Percentiles rank a stretch among this genome's conserved stretches.
phyloP scores from a whole-genome alignment of 139 green algal genomes.

The Volvox africanus region DNA sequence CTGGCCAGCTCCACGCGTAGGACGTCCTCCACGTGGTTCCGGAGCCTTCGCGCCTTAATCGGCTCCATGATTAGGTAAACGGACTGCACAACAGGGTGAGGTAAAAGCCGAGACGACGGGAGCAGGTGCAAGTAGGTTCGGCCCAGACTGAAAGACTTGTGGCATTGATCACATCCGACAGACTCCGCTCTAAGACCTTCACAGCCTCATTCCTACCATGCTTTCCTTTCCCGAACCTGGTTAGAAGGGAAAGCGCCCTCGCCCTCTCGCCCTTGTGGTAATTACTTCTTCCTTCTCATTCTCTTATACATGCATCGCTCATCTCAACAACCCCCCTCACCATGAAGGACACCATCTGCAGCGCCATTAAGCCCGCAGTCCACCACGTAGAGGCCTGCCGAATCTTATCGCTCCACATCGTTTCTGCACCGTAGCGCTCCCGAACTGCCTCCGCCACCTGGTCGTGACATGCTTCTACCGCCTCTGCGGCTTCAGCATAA shows the following conservation, averaged over 20 bases:
- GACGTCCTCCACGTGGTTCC: conserved; percentile 28
- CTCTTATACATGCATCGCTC: no score
- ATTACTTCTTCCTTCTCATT: neutral
- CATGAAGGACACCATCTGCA: conserved; percentile 61
- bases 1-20: neutral
- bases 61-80: conserved; percentile 49
- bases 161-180: no score
- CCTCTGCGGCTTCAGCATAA: conserved; percentile 16
- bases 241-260: no score
- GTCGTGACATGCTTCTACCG: conserved; percentile 49
- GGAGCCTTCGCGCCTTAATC: conserved; percentile 36
- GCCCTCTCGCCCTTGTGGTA: neutral
- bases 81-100: neutral
- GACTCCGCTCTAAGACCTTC: no score
- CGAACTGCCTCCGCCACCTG: conserved; percentile 53
- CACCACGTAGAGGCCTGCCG: conserved; percentile 65
- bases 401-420: conserved; percentile 70
- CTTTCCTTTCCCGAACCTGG: no score
- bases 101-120: no score
- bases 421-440: conserved; percentile 65
- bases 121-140: no score
- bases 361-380: conserved; percentile 63
- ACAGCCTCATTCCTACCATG: no score
- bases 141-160: no score
- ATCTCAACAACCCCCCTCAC: conserved; percentile 10